Conservation (phyloP, 257 asterid species). For the Primulina eburnea region DNA sequence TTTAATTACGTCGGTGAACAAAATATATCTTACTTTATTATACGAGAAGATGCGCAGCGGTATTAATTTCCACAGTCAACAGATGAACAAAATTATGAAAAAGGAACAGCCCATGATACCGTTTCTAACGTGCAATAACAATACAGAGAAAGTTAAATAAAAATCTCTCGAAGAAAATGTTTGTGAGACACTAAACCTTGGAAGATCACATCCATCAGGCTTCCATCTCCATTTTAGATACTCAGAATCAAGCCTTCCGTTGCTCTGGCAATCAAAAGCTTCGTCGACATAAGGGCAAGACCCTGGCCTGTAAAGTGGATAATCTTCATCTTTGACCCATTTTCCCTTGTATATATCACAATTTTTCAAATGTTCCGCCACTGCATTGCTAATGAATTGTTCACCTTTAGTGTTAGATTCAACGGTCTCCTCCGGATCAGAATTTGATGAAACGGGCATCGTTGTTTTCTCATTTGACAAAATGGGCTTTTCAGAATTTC, state of each 20-base stretch:
- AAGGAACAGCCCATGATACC: constrained; percentile 19
- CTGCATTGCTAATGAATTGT: constrained; percentile 20
- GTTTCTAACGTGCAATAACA: constrained; percentile 1
- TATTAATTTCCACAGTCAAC: constrained; percentile 2
- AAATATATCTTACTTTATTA: too few species aligned
- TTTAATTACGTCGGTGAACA: background rate
- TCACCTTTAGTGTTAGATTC: constrained; percentile 21
- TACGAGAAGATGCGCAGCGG: background rate
- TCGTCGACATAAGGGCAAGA: constrained; percentile 92
- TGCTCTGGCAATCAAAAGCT: constrained; percentile 76
- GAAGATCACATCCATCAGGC: constrained; percentile 84
- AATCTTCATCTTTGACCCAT: constrained; percentile 81
- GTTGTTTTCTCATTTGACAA: constrained; percentile 10
- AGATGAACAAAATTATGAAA: constrained; percentile 1
- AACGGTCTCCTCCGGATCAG: constrained; percentile 27
- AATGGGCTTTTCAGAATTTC: constrained; percentile 20
- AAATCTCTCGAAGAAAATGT: background rate
- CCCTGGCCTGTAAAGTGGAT: constrained; percentile 68
- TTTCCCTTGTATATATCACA: constrained; percentile 72
- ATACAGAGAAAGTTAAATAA: background rate
- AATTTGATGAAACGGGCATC: constrained; percentile 26
- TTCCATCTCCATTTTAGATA: constrained; percentile 90
- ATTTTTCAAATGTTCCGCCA: constrained; percentile 32
- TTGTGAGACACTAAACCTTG: constrained; percentile 49
- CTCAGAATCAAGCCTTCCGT: constrained; percentile 81